Percentiles rank a stretch among this genome's conserved stretches.
Evolutionary conservation across 2,329 filamentous ascomycete species (phyloP).

Genomic region (Aureobasidium subglaciale): DNA sequence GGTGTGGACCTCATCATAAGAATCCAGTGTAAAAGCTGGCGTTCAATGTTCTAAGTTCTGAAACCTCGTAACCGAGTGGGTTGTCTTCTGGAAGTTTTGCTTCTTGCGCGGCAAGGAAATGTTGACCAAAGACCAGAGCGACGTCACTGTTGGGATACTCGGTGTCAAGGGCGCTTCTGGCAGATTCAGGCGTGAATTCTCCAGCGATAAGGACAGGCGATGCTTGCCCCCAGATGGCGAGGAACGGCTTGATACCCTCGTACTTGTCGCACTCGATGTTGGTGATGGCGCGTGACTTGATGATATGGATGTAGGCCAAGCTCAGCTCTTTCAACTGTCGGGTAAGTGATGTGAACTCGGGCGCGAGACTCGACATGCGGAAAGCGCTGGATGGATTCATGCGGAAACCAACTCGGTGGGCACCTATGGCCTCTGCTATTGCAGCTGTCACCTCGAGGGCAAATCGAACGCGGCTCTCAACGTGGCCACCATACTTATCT

Average conservation of each 20-base stretch:
- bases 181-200: constrained; percentile 35
- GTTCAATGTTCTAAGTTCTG: neutral
- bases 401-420: constrained; percentile 49
- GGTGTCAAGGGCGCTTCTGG: constrained; percentile 30
- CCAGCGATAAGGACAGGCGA: constrained; percentile 43
- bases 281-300: constrained; percentile 51
- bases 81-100: neutral
- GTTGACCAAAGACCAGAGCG: constrained; percentile 38
- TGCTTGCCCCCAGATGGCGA: constrained; percentile 38
- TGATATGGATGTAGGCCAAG: constrained; percentile 55
- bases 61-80: neutral
- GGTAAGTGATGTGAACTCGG: constrained; percentile 56
- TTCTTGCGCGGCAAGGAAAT: neutral
- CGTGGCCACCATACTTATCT: constrained; percentile 41
- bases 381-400: constrained; percentile 55
- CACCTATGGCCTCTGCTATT: constrained; percentile 44
- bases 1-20: neutral
- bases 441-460: constrained; percentile 47
- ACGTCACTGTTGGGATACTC: constrained; percentile 38
- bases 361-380: constrained; percentile 52
- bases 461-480: constrained; percentile 45
- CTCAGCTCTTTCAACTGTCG: constrained; percentile 41
- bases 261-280: constrained; percentile 34
- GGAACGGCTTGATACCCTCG: constrained; percentile 37
- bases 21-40: constrained; percentile 1